Evolutionary conservation across 208 protist genomes (phyloP).

Genomic region (Paratrypanosoma confusum): DNA sequence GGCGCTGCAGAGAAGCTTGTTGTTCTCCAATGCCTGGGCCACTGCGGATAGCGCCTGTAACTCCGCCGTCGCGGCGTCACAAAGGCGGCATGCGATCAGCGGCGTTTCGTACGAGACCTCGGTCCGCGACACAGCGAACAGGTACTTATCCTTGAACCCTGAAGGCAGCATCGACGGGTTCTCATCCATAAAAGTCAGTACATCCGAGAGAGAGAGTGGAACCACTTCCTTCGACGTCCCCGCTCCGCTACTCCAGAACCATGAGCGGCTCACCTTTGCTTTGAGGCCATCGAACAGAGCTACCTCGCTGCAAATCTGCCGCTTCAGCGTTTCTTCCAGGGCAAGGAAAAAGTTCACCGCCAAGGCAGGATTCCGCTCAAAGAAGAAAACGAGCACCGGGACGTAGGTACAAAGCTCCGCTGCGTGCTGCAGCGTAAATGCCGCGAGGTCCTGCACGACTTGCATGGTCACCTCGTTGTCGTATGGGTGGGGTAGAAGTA

Average conservation of each 20-base stretch:
- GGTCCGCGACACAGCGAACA: constrained; percentile 6
- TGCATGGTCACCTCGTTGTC: constrained; percentile 4
- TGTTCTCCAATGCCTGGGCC: neutral
- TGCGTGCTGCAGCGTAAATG: constrained; percentile 14
- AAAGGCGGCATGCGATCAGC: too few species aligned
- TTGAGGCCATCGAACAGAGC: constrained; percentile 12
- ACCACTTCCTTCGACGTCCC: neutral
- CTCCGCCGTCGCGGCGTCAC: neutral
- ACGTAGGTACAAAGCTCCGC: constrained; percentile 16
- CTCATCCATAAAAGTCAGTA: constrained; percentile 12
- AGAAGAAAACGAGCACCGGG: constrained; percentile 31
- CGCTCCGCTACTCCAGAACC: constrained; percentile 23
- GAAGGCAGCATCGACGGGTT: constrained; percentile 9
- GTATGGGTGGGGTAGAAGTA: constrained; percentile 16
- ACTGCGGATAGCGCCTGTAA: neutral
- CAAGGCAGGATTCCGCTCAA: constrained; percentile 16
- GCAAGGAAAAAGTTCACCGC: constrained; percentile 14
- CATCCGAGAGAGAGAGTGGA: constrained; percentile 6
- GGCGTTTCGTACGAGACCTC: constrained; percentile 5
- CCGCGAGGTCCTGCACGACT: constrained; percentile 8
- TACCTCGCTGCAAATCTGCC: constrained; percentile 7
- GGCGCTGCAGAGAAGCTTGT: neutral
- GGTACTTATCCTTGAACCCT: constrained; percentile 7
- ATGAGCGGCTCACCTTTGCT: constrained; percentile 16
- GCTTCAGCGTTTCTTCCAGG: constrained; percentile 16